These are phyloP conservation scores for Handroanthus guayacan DNA, from an alignment of 257 asterid species.

Conservation along the genomic window DNA sequence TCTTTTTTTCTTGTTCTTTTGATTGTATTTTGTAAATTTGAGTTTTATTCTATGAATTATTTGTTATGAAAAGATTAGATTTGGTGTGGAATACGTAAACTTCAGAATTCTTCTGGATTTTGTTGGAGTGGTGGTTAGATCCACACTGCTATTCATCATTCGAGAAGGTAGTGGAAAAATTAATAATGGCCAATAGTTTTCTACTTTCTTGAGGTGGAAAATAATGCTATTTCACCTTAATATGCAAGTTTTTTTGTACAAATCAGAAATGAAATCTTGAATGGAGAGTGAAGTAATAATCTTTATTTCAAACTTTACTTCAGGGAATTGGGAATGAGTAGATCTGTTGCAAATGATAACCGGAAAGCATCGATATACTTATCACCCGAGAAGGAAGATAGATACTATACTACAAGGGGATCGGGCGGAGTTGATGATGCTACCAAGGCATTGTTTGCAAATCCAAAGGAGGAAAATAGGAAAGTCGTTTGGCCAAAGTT, in stretches of 20 bases:
- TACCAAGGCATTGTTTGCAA: slow-evolving; percentile 53
- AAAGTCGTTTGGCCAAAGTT: slow-evolving; percentile 77
- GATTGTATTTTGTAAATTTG: background rate
- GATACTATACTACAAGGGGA: slow-evolving; percentile 82
- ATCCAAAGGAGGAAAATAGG: slow-evolving; percentile 58
- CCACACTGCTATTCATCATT: slow-evolving; percentile 22
- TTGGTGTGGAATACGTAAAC: slow-evolving; percentile 3
- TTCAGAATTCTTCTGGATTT: slow-evolving; percentile 11
- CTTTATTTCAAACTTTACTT: slow-evolving; percentile 16
- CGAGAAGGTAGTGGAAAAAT: slow-evolving; percentile 20
- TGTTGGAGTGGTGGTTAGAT: slow-evolving; percentile 45
- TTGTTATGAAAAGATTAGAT: slow-evolving; percentile 26
- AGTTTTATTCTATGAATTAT: background rate
- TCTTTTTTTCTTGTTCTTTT: background rate
- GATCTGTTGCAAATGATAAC: slow-evolving; percentile 56
- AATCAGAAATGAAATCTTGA: background rate
- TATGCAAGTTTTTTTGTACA: background rate
- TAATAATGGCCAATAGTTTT: no score
- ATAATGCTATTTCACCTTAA: background rate
- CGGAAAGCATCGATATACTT: slow-evolving; percentile 59
- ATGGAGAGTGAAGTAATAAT: slow-evolving; percentile 15
- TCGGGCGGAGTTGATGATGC: slow-evolving; percentile 73
- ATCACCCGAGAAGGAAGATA: slow-evolving; percentile 89
- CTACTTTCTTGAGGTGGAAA: no score
- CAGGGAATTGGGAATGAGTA: slow-evolving; percentile 74